Conservation (phyloP, 208 protist species). For the Crithidia fasciculata region DNA sequence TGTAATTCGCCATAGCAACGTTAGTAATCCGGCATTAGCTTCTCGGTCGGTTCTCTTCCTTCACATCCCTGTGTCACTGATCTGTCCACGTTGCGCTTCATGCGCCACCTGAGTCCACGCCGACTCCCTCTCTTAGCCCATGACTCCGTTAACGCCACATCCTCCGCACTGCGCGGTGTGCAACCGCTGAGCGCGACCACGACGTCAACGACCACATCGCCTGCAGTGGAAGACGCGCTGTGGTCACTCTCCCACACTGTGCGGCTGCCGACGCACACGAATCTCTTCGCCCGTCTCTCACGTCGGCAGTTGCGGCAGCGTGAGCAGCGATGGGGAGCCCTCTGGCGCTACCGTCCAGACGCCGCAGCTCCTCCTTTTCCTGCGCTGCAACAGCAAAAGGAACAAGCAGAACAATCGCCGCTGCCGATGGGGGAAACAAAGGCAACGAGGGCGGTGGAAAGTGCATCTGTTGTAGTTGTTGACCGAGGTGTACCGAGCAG, state of each 20-base stretch:
- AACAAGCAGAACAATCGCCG: neutral
- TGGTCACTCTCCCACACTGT: neutral
- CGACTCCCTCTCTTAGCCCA: slow-evolving; percentile 15
- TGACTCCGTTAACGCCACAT: neutral
- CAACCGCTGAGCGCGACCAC: slow-evolving; percentile 4
- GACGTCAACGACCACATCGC: neutral
- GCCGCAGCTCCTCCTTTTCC: neutral
- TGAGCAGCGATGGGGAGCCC: slow-evolving; percentile 44
- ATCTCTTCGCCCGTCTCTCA: slow-evolving; percentile 22
- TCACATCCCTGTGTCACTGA: too few species aligned
- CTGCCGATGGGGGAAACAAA: neutral
- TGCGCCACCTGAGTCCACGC: slow-evolving; percentile 13
- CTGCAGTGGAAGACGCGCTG: neutral
- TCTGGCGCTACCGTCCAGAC: slow-evolving; percentile 50
- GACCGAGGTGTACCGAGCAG: too few species aligned
- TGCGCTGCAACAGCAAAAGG: too few species aligned
- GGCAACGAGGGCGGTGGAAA: too few species aligned
- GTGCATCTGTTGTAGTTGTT: too few species aligned
- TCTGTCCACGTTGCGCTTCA: neutral
- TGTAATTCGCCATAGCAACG: too few species aligned
- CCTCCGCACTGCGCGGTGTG: neutral
- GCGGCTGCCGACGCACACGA: neutral
- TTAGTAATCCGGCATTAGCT: too few species aligned
- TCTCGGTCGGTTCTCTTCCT: too few species aligned
- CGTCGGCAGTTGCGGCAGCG: slow-evolving; percentile 51